Base-by-base conservation (phyloP, 2,329 filamentous ascomycete genomes). In the Plectosphaerella plurivora region DNA sequence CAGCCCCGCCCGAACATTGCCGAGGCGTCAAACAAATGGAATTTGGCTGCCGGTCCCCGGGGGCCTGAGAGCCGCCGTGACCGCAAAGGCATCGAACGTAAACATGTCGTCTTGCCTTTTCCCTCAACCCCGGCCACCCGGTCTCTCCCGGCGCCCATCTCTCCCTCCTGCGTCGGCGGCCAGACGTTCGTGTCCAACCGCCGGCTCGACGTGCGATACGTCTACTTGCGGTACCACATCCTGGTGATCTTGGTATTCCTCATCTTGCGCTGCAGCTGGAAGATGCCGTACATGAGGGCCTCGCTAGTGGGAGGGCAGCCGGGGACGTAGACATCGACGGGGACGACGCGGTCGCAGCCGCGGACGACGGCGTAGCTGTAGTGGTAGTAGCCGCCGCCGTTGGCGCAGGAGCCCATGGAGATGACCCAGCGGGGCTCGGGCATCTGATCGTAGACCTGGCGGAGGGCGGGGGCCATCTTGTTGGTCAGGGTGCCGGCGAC, bases 391-490 rank as follows among this genome's bases (percentile, higher is more conserved):
- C 89, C 89, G 56, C 89, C 89, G 49, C 89, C 89, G 70, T 92
- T 92, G 55, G 89, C 89, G 69, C 89, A 93, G 64, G 84, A 89
- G 12, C 89, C 89, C 89, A 93, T 93, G 61, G 84, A 89, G 63
- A 83, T 70, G 61, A 93, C 90, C 90, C 90, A 96, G 65, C 88
- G 81, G 16, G 91, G 91, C 33, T 96, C 91, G 28, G 91, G 90
- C 91, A 96, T 96, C 77, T 96, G 91, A 71, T 96, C 91, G 75
- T 96, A 96, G 56, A 95, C 87, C 73, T 94, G 89, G 70, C 91
- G 81, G 65, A 96, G 76, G 35, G 91, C 91, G 2, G 91, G 90
- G 1, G 90, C 91, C 91, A 96, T 96, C 78, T 96, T 96, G 79
- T 96, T 96, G 61, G 90, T 95, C 56, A 96, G 81, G 28, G 91